Conservation (phyloP, 1,284 basidiomycete species). For the Melampsora americana region DNA sequence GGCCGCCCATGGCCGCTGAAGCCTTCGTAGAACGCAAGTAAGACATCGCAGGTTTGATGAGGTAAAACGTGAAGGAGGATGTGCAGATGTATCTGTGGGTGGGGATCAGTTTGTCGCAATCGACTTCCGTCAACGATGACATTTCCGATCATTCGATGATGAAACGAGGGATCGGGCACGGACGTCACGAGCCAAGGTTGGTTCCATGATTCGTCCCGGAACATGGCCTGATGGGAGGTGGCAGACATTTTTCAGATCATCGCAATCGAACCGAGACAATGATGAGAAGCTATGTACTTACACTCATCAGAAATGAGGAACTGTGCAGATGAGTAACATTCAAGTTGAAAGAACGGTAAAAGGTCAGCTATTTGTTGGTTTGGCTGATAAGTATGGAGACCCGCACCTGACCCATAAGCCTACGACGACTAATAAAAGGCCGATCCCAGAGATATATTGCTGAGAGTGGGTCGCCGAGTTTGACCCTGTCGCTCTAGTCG, state of each 20-base stretch:
- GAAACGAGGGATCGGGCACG: not conserved
- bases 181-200: slow-evolving; percentile 41
- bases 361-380: not conserved
- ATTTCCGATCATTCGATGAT: not conserved
- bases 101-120: not conserved
- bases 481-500: not conserved
- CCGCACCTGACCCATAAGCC: slow-evolving; percentile 43
- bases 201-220: slow-evolving; percentile 35
- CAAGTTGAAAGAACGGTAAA: not conserved
- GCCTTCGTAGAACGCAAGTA: slow-evolving; percentile 53
- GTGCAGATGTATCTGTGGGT: slow-evolving; percentile 79
- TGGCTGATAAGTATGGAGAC: not conserved
- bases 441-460: slow-evolving; percentile 14
- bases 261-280: too few species aligned
- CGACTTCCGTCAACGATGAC: not conserved
- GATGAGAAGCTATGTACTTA: not conserved
- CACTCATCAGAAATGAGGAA: slow-evolving; percentile 44
- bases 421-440: slow-evolving; percentile 30
- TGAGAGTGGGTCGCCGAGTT: not conserved
- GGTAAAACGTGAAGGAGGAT: slow-evolving; percentile 81
- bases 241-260: too few species aligned
- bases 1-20: not conserved
- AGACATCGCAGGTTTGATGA: slow-evolving; percentile 64
- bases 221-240: slow-evolving; percentile 23
- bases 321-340: not conserved